These are phyloP conservation scores for Luvunga scandens DNA, from an alignment of 345 rosid genomes.

Conservation along the genomic window DNA sequence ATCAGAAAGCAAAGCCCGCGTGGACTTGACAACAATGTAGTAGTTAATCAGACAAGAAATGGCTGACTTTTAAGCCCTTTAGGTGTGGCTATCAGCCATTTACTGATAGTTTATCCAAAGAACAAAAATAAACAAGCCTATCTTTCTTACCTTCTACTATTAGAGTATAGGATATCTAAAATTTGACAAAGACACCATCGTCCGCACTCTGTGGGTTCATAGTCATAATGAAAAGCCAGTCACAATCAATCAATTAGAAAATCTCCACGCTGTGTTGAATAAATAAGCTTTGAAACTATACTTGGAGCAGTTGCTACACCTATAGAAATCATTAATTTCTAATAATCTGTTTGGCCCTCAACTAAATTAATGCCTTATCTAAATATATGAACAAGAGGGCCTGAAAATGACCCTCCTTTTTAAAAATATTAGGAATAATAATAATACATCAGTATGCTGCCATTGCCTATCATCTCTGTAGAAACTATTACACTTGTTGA, in stretches of 20 bases:
- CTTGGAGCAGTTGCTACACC: background rate
- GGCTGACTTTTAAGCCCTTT: background rate
- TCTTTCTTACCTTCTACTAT: background rate
- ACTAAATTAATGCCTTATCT: background rate
- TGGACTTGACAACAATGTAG: background rate
- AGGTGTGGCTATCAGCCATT: background rate
- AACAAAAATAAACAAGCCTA: too few species aligned
- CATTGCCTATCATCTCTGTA: background rate
- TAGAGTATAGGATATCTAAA: background rate
- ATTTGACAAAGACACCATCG: background rate
- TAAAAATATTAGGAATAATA: too few species aligned
- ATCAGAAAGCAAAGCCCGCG: background rate
- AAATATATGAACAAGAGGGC: too few species aligned
- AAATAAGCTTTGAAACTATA: background rate
- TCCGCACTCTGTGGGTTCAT: background rate
- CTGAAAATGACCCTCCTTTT: too few species aligned
- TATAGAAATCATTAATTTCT: background rate
- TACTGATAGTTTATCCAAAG: too few species aligned
- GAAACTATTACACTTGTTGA: background rate
- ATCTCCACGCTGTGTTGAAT: background rate
- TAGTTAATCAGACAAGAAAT: background rate
- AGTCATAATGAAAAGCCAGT: background rate
- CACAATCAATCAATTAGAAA: background rate
- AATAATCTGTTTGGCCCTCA: background rate
- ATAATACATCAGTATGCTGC: background rate